A percentile compares a stretch with the other conserved stretches of the same genome.
phyloP scores from a whole-genome alignment of 1,284 basidiomycete species.

The Rhodotorula glutinis region DNA sequence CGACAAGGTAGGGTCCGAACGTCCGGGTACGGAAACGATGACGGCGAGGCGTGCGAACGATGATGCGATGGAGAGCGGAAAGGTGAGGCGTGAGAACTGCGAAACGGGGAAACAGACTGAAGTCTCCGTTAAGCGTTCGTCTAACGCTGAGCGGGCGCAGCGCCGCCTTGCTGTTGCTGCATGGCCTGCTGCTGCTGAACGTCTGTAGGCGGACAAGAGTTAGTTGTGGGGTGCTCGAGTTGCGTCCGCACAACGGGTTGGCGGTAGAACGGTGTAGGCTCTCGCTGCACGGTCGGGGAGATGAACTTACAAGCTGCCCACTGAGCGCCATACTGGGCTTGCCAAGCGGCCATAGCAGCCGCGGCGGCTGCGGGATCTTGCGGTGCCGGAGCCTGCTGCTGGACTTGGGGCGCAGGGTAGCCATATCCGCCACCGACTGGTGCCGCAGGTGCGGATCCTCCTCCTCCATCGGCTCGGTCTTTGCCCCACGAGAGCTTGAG shows the following conservation, averaged over 20 bases:
- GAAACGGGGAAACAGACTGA: no score
- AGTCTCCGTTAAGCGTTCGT: no score
- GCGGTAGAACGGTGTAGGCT: no score
- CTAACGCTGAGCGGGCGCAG: not conserved
- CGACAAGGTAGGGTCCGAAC: no score
- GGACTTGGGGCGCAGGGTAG: constrained; percentile 7
- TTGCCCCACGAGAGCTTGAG: constrained; percentile 99
- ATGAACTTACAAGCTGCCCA: constrained; percentile 26
- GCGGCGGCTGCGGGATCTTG: constrained; percentile 24
- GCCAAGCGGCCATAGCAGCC: constrained; percentile 34
- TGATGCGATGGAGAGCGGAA: no score
- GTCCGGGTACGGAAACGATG: no score
- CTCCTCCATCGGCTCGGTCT: constrained; percentile 53
- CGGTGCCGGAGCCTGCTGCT: constrained; percentile 2
- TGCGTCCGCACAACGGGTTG: no score
- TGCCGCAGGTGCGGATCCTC: not conserved
- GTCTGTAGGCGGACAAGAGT: constrained; percentile 3
- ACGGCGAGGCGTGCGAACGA: no score
- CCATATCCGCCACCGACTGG: not conserved
- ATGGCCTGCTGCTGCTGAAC: constrained; percentile 28
- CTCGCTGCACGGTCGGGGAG: no score
- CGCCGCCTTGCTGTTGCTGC: constrained; percentile 4
- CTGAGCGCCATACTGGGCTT: constrained; percentile 39
- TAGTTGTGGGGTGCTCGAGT: no score
- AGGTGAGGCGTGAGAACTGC: no score